Evolutionary conservation across 306 rosid species (phyloP).

Genomic region (Canavalia ensiformis): DNA sequence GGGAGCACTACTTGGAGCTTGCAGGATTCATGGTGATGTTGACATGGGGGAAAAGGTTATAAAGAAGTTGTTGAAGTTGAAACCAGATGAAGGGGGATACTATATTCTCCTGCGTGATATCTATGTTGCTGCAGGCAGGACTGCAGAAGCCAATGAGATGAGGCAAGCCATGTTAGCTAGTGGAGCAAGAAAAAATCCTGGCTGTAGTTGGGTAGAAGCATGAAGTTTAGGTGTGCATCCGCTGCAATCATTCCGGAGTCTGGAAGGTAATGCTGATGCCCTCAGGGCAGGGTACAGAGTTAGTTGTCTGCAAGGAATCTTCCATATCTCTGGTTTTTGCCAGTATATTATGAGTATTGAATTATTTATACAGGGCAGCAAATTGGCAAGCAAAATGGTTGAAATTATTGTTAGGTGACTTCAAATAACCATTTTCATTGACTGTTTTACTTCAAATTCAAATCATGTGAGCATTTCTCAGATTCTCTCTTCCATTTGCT

Average conservation of each 20-base stretch:
- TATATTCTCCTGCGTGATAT: conserved; percentile 66
- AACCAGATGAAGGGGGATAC: conserved; percentile 74
- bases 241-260: background rate
- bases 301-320: conserved; percentile 13
- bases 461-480: background rate
- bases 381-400: conserved; percentile 3
- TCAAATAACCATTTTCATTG: background rate
- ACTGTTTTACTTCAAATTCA: background rate
- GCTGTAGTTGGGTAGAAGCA: conserved; percentile 63
- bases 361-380: background rate
- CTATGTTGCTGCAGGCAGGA: conserved; percentile 61
- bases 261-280: conserved; percentile 29
- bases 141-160: conserved; percentile 62
- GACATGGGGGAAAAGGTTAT: conserved; percentile 62
- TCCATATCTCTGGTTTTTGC: conserved; percentile 5
- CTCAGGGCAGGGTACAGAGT: conserved; percentile 13
- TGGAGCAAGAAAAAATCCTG: conserved; percentile 63
- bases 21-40: conserved; percentile 64
- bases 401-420: background rate
- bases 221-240: conserved; percentile 27
- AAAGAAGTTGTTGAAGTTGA: conserved; percentile 58
- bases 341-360: background rate
- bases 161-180: conserved; percentile 56
- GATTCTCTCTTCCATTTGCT: background rate
- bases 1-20: conserved; percentile 73